Evolutionary conservation across 169 alveolate species (phyloP).

Genomic region (Plasmodium fragile): DNA sequence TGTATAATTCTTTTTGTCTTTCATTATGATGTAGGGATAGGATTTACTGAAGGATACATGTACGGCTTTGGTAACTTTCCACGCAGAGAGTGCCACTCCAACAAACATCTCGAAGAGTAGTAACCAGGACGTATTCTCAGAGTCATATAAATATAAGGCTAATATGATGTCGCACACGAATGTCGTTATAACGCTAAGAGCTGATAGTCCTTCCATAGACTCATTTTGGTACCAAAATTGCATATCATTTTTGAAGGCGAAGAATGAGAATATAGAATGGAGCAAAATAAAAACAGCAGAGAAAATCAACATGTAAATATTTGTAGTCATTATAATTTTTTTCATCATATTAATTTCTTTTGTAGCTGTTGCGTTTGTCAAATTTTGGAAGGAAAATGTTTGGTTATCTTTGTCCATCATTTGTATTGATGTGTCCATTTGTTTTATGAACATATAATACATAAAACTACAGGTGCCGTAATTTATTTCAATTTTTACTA

Average conservation of each 20-base stretch:
- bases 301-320: constrained; percentile 88
- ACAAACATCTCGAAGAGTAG: constrained; percentile 92
- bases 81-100: constrained; percentile 91
- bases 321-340: constrained; percentile 90
- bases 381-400: constrained; percentile 45
- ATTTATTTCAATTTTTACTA: constrained; percentile 39
- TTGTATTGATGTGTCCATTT: constrained; percentile 41
- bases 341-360: constrained; percentile 91
- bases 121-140: constrained; percentile 94
- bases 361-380: constrained; percentile 69
- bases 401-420: constrained; percentile 69
- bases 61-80: constrained; percentile 96
- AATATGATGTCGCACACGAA: constrained; percentile 92
- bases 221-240: constrained; percentile 96
- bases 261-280: constrained; percentile 91
- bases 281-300: constrained; percentile 88
- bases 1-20: constrained; percentile 84
- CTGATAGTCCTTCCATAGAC: constrained; percentile 96
- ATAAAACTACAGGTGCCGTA: constrained; percentile 65
- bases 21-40: constrained; percentile 90
- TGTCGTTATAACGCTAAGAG: constrained; percentile 91
- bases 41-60: constrained; percentile 83
- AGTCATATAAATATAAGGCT: constrained; percentile 94
- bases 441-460: constrained; percentile 70
- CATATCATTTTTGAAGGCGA: constrained; percentile 95